Evolutionary conservation across 495 filamentous ascomycete genomes (phyloP).

Genomic region (Trichoderma parareesei): DNA sequence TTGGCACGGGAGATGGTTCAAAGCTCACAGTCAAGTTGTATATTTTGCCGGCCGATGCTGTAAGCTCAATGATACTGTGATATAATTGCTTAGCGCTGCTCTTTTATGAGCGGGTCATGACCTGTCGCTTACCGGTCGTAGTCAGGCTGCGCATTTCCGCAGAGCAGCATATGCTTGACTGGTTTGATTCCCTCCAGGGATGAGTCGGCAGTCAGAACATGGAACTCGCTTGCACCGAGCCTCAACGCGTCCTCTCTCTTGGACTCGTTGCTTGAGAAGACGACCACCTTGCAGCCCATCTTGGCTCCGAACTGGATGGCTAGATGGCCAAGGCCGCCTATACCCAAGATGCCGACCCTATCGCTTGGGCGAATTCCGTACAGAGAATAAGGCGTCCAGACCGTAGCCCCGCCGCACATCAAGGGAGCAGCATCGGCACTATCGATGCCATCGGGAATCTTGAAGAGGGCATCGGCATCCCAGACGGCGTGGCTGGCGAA

Average conservation of each 20-base stretch:
- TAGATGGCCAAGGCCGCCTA: conserved; percentile 57
- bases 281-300: conserved; percentile 55
- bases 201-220: conserved; percentile 35
- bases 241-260: conserved; percentile 50
- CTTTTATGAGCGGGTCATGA: conserved; percentile 5
- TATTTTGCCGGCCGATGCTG: conserved; percentile 41
- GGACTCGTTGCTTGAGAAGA: conserved; percentile 46
- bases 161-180: conserved; percentile 41
- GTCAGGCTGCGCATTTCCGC: conserved; percentile 36
- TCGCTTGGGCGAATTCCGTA: conserved; percentile 37
- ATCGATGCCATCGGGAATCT: conserved; percentile 41
- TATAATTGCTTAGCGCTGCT: neutral
- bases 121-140: conserved; percentile 27
- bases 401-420: conserved; percentile 50
- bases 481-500: conserved; percentile 47
- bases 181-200: conserved; percentile 27
- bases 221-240: conserved; percentile 44
- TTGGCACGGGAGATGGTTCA: conserved; percentile 46
- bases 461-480: conserved; percentile 46
- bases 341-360: conserved; percentile 52
- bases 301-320: conserved; percentile 57
- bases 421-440: conserved; percentile 44
- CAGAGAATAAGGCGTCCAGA: conserved; percentile 44
- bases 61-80: conserved; percentile 21
- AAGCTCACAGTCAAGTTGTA: conserved; percentile 43